Evolutionary conservation across 495 filamentous ascomycete genomes (phyloP).

Genomic region (Trichocladium antarcticum): DNA sequence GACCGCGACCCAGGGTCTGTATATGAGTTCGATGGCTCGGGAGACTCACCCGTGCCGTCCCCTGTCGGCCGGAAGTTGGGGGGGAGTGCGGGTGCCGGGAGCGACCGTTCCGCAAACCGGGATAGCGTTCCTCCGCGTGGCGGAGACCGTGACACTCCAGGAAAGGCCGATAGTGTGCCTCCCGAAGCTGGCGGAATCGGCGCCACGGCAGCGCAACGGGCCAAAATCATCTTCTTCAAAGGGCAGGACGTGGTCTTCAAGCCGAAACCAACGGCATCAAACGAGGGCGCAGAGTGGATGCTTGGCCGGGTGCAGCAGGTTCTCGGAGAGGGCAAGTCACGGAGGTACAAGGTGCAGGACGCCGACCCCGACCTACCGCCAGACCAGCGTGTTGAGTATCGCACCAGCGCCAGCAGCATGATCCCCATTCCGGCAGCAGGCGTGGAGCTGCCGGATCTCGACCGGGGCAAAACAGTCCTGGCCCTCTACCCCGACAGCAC

Average conservation of each 20-base stretch:
- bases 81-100: conserved; percentile 47
- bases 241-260: conserved; percentile 81
- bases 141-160: conserved; percentile 35
- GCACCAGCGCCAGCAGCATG: conserved; percentile 66
- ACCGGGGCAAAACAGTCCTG: conserved; percentile 68
- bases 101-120: conserved; percentile 26
- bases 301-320: conserved; percentile 79
- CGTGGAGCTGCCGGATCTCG: conserved; percentile 53
- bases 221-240: conserved; percentile 47
- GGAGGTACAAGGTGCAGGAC: conserved; percentile 91
- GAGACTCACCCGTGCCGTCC: conserved; percentile 60
- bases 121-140: conserved; percentile 38
- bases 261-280: conserved; percentile 56
- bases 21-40: conserved; percentile 58
- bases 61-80: conserved; percentile 40
- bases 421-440: conserved; percentile 58
- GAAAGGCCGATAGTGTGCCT: conserved; percentile 36
- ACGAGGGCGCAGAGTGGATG: conserved; percentile 71
- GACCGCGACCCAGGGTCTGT: conserved; percentile 46
- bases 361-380: conserved; percentile 70
- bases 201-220: conserved; percentile 25
- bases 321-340: conserved; percentile 73
- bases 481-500: conserved; percentile 86
- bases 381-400: conserved; percentile 61
- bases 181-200: conserved; percentile 27